Base-by-base conservation (phyloP, 1,139 yeast genomes). In the Debaryomycetaceae sp. region DNA sequence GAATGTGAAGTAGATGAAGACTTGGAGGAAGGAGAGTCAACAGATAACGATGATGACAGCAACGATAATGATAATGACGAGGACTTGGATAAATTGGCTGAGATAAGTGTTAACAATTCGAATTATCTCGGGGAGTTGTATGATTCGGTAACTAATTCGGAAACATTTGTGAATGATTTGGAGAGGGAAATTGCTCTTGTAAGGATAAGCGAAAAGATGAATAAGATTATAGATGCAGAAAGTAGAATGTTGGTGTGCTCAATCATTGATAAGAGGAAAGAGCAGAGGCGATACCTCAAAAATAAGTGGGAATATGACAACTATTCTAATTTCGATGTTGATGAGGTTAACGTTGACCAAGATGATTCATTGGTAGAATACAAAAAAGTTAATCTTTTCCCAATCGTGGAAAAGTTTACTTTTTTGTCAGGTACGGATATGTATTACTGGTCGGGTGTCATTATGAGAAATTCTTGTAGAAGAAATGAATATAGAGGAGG, bases 371-470 rank as follows among this genome's bases (percentile, higher is more conserved):
- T 77, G 43, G 62, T 69, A 40, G 82, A 80, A 38, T 75, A 80
- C 54, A 80, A 77, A 46, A 66, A 72, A 43, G 70, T 87, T 34
- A 90, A 93, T 60, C 70, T 91, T 27, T 93, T 93, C 68, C 96
- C 96, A 11, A 68, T 93, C 50, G 97, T 91, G 38, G 99, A 93
- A 63, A 84, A 86, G 60, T 91, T 88, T 63, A 93, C 98, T 0
- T 83, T 87, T 44, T 80, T 82, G 50, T 72, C 81, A 23, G 78
- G 79, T 34, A 79, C 85, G 39, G 97, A 90, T 55, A 82, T 90
- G 75, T 86, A 87, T 55, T 90, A 91, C 66, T 93, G 99, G 99
- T 89, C 97, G 4, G 96, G 97, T 4, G 96, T 91, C 13, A 89
- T 91, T 40, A 93, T 93, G 93, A 77, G 98, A 49, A 93, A 93